phyloP scores from a whole-genome alignment of 106 monocot genomes.

The Acorus calamus region DNA sequence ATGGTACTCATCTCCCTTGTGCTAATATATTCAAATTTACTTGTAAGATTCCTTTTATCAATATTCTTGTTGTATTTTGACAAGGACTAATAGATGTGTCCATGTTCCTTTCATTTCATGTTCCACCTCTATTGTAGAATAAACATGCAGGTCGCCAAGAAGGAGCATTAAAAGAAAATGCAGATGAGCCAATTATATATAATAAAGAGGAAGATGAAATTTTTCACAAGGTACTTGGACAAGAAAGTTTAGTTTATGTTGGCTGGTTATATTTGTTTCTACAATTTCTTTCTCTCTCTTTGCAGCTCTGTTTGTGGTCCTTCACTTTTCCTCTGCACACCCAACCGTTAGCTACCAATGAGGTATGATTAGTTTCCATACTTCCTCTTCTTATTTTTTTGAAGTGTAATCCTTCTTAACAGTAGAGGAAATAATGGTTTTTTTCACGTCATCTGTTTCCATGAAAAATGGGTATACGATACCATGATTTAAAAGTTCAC shows the following conservation, averaged over 20 bases:
- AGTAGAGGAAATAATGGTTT: too few relatives aligned
- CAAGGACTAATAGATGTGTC: not conserved
- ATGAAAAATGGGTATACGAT: too few relatives aligned
- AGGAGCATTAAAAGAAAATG: conserved; percentile 9
- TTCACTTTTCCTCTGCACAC: conserved; percentile 47
- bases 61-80: too few relatives aligned
- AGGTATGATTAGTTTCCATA: conserved; percentile 33
- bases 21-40: not conserved
- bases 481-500: too few relatives aligned
- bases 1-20: conserved; percentile 32
- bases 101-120: not conserved
- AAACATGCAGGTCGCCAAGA: conserved; percentile 21
- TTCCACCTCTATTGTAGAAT: conserved; percentile 16
- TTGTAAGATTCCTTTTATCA: not conserved
- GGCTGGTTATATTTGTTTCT: not conserved
- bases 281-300: conserved; percentile 2
- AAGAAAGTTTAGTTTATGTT: not conserved
- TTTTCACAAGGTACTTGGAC: conserved; percentile 57
- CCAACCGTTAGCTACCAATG: conserved; percentile 38
- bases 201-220: conserved; percentile 82
- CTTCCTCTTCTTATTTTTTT: too few relatives aligned
- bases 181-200: conserved; percentile 61
- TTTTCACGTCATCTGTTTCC: too few relatives aligned
- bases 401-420: too few relatives aligned
- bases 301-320: conserved; percentile 60